A percentile compares a stretch with the other conserved stretches of the same genome.
These are phyloP conservation scores for Citrus cavaleriei DNA, from an alignment of 345 rosid species.

Conservation along the genomic window DNA sequence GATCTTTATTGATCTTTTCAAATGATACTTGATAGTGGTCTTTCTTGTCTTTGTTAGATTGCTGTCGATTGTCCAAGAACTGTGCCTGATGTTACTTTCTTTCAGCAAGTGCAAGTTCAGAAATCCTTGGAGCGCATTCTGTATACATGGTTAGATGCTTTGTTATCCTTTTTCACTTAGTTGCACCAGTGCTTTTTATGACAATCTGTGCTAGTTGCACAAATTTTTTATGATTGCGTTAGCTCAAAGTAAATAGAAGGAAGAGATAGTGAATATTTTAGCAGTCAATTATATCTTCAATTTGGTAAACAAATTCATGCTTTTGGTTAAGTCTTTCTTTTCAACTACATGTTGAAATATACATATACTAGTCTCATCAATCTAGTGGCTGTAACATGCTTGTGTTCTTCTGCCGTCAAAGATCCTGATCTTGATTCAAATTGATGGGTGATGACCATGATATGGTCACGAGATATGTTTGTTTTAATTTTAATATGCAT, in stretches of 20 bases:
- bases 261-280: not conserved
- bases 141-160: conserved; percentile 77
- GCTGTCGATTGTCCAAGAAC: conserved; percentile 99
- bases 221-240: not conserved
- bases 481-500: too few relatives aligned
- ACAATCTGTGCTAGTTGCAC: not conserved
- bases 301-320: not conserved
- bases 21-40: conserved; percentile 10
- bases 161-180: not conserved
- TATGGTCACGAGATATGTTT: too few relatives aligned
- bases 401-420: too few relatives aligned
- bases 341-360: not conserved
- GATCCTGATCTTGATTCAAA: too few relatives aligned
- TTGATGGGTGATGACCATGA: too few relatives aligned
- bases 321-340: not conserved
- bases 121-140: conserved; percentile 97
- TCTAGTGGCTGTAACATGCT: too few relatives aligned
- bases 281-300: not conserved
- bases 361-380: not conserved
- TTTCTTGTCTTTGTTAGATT: conserved; percentile 47
- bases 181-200: not conserved
- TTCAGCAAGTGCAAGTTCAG: conserved; percentile 93
- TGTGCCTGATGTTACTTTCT: conserved; percentile 90
- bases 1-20: not conserved
- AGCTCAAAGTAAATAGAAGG: not conserved